Evolutionary conservation across 768 basidiomycete species (phyloP), one percentile per base, ranked within the genome.

Genomic region (Imleria badia): DNA sequence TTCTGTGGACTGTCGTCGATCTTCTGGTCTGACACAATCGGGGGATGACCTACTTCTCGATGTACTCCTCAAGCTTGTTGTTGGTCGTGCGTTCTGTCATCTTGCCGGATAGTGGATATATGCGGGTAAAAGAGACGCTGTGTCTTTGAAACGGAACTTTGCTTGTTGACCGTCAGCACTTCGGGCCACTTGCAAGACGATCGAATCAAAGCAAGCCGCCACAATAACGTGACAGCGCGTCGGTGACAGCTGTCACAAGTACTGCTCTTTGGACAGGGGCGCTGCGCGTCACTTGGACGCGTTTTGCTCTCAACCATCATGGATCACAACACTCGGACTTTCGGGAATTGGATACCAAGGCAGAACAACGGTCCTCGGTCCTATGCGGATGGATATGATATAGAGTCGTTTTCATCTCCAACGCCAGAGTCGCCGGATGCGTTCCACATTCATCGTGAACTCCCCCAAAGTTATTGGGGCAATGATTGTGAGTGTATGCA

Each of bases 51-150:
- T 60, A 87, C 89, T 86, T 90, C 67, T 89, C 86, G 51, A 90
- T 87, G 65, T 86, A 89, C 67, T 91, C 88, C 61, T 89, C 84
- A 22, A 88, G 75, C 63, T 83, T 77, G 75, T 45, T 80, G 71
- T 43, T 76, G 65, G 55, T 78, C 58, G 79, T 72, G 52, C 68
- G 72, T 26, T 70, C 68, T 45, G 68, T 54, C 62, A 70, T 71
- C 33, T 41, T 48, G 43, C 26, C 26, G 19, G 45, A 43, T 11
- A 39, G 38, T 7, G 35, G 40, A 41, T 65, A 52, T 69, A 47
- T 58, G 42, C 48, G 48, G 39, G 40, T 13, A 19, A 54, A 54
- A 48, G 36, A 41, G 44, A 45, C 8, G 19, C 33, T 23, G 35
- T 40, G 45, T 45, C 36, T 45, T 47, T 41, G 45, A 23, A 45